These are phyloP conservation scores for Aspergillus sp. DNA, from an alignment of 2,329 filamentous ascomycete species.

Conservation along the genomic window DNA sequence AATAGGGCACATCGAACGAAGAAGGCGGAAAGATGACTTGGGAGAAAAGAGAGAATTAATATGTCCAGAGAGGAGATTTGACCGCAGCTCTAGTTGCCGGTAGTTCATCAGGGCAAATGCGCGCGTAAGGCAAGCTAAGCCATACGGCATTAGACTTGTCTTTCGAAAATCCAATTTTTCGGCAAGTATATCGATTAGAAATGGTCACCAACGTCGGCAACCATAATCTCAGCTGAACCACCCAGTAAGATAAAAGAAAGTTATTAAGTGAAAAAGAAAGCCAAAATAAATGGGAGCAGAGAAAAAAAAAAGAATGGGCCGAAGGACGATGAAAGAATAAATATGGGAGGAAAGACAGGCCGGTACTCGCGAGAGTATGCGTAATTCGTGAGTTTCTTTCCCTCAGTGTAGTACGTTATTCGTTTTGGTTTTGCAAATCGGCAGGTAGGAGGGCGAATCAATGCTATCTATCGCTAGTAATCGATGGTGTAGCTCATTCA, in stretches of 20 bases:
- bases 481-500: slow-evolving; percentile 25
- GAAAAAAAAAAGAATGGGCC: background rate
- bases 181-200: slow-evolving; percentile 8
- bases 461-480: slow-evolving; percentile 35
- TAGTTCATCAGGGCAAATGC: slow-evolving; percentile 2
- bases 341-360: slow-evolving; percentile 1
- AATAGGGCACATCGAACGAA: slow-evolving; percentile 3
- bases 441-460: slow-evolving; percentile 20
- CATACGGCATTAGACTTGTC: slow-evolving; percentile 7
- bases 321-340: background rate
- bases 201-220: slow-evolving; percentile 13
- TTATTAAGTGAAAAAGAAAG: slow-evolving; percentile 1
- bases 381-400: slow-evolving; percentile 16
- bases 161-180: slow-evolving; percentile 6
- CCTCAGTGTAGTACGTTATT: slow-evolving; percentile 14
- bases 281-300: background rate
- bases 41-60: slow-evolving; percentile 11
- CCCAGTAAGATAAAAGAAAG: slow-evolving; percentile 3
- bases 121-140: slow-evolving; percentile 8
- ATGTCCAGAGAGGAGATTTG: slow-evolving; percentile 13
- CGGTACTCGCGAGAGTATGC: slow-evolving; percentile 11
- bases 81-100: background rate
- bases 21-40: slow-evolving; percentile 2
- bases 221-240: slow-evolving; percentile 13
- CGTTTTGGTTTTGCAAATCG: slow-evolving; percentile 15